Base-by-base conservation (phyloP, 1,284 basidiomycete species). In the Sporisorium graminicola region DNA sequence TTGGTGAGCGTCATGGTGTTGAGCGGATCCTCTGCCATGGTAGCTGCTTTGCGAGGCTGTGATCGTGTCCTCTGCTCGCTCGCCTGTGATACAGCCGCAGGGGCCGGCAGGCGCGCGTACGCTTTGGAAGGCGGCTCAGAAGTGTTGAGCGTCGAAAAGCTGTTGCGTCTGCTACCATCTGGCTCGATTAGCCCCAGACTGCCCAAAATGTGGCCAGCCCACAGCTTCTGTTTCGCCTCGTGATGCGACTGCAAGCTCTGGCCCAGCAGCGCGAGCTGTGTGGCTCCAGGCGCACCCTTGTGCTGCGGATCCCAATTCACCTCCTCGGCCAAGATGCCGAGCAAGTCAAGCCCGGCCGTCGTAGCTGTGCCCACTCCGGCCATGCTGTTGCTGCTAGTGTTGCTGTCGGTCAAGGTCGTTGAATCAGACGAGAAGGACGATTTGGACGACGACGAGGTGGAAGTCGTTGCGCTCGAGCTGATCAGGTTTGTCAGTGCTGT, bases 1-100 rank as follows among this genome's bases (percentile, higher is more conserved):
- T 66, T 69, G 20, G 80, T 82, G 57, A 82, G 65, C 7, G 73
- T 69, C 42, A 68, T 65, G 12, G 78, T 81, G 49, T 78, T 80
- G 14, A 74, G 54, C 20, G 71, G 65, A 13, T 74, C 65, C 3
- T 63, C 65, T 2, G 26, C 29, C 27, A n/a, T 5, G 24, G 16
- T 18, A 6, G 29, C 35, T 5, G 18, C 6, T 33, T 12, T 24
- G 16, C 29, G 42, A 14, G 37, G 20, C 6, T 31, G 37, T 18
- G 35, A n/a, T 18, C 12, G 22, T 10, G 51, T 22, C 43, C 44
- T 55, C 8, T 42, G 46, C 59, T 20, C 22, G 20, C 22, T 20
- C 24, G 43, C 43, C 18, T 18, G 18, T 22, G 37, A 24, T 22
- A 51, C 37, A n/a, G n/a, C n/a, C n/a, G n/a, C n/a, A n/a, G n/a